Evolutionary conservation across 140 eudicot species (phyloP), one percentile per base, ranked within the genome.

Genomic region (Cichorium intybus): DNA sequence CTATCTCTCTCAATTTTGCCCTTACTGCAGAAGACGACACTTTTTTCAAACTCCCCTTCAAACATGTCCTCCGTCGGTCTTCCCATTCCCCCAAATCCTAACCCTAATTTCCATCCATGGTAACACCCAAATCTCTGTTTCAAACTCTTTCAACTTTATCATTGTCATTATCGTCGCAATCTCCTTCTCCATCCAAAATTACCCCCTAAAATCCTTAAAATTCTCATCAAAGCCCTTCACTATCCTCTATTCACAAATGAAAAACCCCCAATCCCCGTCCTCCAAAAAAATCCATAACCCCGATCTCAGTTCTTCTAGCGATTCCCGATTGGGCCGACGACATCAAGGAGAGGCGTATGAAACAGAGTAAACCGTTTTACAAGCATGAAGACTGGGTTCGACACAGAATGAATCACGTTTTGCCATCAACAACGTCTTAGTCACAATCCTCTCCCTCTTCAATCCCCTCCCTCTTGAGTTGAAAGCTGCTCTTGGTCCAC

Each of bases 291-390:
- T 31, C 75, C 14, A 43, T 59, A 10, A 49, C 80, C 57, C 26
- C 88, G 1, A 24, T 75, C 27, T 81, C 87, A 11, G 71, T 87
- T 14, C 79, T 92, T 7, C 75, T 69, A 2, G 77, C 82, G 4
- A 72, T 92, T 0, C 98, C 98, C 7, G 79, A 88, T 24, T 92
- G 98, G 98, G 85, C 92, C 4, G 98, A 88, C 65, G 56, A 34
- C 11, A 54, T 85, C 4, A 79, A 92, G 61, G 98, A 92, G 45
- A 64, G 73, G 56, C 84, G 96, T 18, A 85, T 92, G 89, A 74
- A 75, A 71, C 70, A 78, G 62, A 80, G 74, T 5, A 63, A 82
- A 11, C 49, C 66, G 9, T 63, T 92, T 6, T 92, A 92, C 79
- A 70, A 77, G 53, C 92, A 83, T 43, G 73, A 85, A n/a, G 78